A percentile compares a stretch with the other conserved stretches of the same genome.
These are phyloP conservation scores for Polyporus arcularius DNA, from an alignment of 768 basidiomycete genomes.

Conservation along the genomic window DNA sequence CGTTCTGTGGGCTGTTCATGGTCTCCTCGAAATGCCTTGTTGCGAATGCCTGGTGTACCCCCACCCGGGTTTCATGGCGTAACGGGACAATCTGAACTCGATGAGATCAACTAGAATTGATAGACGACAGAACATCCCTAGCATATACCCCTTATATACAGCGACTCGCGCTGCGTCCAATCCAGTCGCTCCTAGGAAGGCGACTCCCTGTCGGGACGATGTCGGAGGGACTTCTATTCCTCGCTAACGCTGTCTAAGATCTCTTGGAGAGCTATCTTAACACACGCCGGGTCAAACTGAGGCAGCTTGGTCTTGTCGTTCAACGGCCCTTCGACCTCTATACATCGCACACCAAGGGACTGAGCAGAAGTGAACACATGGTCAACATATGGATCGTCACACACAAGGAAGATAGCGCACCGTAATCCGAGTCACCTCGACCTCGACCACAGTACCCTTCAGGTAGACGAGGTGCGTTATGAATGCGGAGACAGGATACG, in stretches of 20 bases:
- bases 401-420: constrained; percentile 42
- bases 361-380: constrained; percentile 26
- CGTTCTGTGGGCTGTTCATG: too few relatives aligned
- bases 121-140: too few relatives aligned
- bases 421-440: constrained; percentile 61
- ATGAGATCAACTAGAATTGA: too few relatives aligned
- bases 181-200: too few relatives aligned
- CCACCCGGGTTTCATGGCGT: too few relatives aligned
- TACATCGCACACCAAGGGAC: constrained; percentile 62
- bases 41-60: too few relatives aligned
- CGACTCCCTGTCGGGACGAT: too few relatives aligned
- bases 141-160: too few relatives aligned
- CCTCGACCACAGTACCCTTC: constrained; percentile 56
- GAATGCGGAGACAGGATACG: constrained; percentile 77
- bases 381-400: background rate
- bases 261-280: constrained; percentile 43
- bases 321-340: constrained; percentile 42
- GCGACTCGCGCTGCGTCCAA: too few relatives aligned
- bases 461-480: constrained; percentile 85
- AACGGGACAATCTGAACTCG: too few relatives aligned
- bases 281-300: constrained; percentile 47
- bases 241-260: constrained; percentile 8
- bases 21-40: too few relatives aligned
- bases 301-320: constrained; percentile 31
- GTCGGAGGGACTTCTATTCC: too few relatives aligned